Evolutionary conservation across 768 basidiomycete genomes (phyloP).

Genomic region (Infundibulicybe gibba): DNA sequence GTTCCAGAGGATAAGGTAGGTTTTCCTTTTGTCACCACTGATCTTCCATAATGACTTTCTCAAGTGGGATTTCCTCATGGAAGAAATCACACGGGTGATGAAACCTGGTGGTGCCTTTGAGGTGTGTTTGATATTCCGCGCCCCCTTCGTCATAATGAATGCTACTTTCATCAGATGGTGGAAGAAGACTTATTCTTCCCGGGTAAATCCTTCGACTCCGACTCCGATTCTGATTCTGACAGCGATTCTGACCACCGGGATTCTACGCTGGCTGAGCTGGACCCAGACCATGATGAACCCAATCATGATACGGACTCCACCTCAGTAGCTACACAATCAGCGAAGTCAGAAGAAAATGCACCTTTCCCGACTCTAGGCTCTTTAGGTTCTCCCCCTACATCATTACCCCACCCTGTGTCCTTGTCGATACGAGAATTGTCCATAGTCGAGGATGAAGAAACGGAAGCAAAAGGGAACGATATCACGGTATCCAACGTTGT

Average conservation of each 20-base stretch:
- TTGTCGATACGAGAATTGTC: too few relatives aligned
- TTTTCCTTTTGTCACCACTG: background rate
- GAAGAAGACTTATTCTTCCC: constrained; percentile 79
- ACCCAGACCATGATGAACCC: background rate
- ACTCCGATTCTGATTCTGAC: constrained; percentile 23
- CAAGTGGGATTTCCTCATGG: constrained; percentile 67
- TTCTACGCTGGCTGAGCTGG: constrained; percentile 4
- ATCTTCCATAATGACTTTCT: background rate
- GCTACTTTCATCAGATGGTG: constrained; percentile 40
- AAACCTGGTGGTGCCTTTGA: constrained; percentile 73
- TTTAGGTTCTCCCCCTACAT: too few relatives aligned
- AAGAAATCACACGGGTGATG: constrained; percentile 70
- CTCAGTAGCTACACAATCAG: constrained; percentile 1
- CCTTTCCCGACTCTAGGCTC: too few relatives aligned
- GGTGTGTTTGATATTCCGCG: constrained; percentile 25
- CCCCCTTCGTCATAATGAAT: background rate
- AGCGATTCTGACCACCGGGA: constrained; percentile 10
- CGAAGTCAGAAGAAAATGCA: constrained; percentile 1
- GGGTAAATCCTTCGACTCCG: constrained; percentile 39
- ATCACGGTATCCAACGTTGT: too few relatives aligned
- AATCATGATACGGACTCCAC: background rate
- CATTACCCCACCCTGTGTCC: too few relatives aligned
- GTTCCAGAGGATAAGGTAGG: constrained; percentile 73
- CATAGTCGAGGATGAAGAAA: too few relatives aligned
- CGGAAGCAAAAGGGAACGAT: too few relatives aligned